A percentile compares a stretch with the other conserved stretches of the same genome.
Conservation (phyloP, 2,329 filamentous ascomycete species). For the Polychaeton citri region DNA sequence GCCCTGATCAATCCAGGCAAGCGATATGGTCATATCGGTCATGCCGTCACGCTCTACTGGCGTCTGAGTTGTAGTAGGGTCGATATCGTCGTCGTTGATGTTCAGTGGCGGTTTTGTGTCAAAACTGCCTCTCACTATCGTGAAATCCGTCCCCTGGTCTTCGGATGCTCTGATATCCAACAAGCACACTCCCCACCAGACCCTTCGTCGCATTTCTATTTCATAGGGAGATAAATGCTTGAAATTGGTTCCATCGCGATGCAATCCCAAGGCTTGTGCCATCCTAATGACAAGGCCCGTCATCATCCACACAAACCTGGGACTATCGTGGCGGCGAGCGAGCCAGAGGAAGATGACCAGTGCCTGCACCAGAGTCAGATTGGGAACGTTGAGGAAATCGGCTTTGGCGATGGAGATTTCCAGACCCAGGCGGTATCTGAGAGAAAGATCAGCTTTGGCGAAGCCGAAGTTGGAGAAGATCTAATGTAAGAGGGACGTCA, state of each 20-base stretch:
- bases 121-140: constrained; percentile 1
- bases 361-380: constrained; percentile 8
- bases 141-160: constrained; percentile 10
- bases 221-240: constrained; percentile 12
- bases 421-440: constrained; percentile 38
- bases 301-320: constrained; percentile 11
- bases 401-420: constrained; percentile 9
- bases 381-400: constrained; percentile 9
- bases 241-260: constrained; percentile 33
- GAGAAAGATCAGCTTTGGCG: constrained; percentile 31
- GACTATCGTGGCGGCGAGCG: constrained; percentile 9
- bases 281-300: constrained; percentile 32
- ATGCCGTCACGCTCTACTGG: constrained; percentile 37
- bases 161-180: constrained; percentile 8
- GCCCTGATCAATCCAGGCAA: constrained; percentile 18
- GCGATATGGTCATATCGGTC: constrained; percentile 32
- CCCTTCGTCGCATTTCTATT: constrained; percentile 24
- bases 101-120: constrained; percentile 19
- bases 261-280: constrained; percentile 41
- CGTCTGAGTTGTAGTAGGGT: constrained; percentile 31
- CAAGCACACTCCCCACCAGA: constrained; percentile 24
- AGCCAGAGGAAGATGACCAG: constrained; percentile 8
- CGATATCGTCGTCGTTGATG: constrained; percentile 23
- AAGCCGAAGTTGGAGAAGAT: constrained; percentile 22
- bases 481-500: constrained; percentile 34